Evolutionary conservation across 768 basidiomycete species (phyloP), one percentile per base, ranked within the genome.

Genomic region (Galerina marginata): DNA sequence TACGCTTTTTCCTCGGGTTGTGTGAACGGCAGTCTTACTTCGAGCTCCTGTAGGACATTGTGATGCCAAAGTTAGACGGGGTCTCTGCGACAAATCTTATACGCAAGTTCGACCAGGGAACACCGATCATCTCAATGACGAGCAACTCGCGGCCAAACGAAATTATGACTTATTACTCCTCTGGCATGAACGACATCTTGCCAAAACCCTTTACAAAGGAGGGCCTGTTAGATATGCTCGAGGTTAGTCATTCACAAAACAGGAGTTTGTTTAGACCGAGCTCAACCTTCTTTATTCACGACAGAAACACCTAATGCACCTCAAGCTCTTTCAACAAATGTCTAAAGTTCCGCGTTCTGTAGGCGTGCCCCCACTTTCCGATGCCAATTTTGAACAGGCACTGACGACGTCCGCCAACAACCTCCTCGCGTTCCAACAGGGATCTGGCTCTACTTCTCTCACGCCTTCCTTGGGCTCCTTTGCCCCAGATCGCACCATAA

Each of bases 101-200:
- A 66, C 84, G 96, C 15, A 93, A 95, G 76, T 99, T 98, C 71
- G 95, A 98, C 77, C 87, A 88, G 59, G 90, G 89, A 79, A 97
- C 96, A 43, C 96, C 96, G 4, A 98, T 99, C 72, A 97, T 99
- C 65, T 96, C 95, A 23, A 99, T 99, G 96, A 99, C 96, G 54
- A 90, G 88, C 69, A 96, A 95, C 73, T 93, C 92, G 56, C 91
- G 93, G 67, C 95, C 95, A 26, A 90, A 91, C 75, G 92, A 96
- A 74, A 90, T 96, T 62, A 88, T 96, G 86, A 92, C 89, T 7
- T 96, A 96, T 70, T 91, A 90, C 72, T 88, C 89, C 29, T 89
- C 88, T 43, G 91, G 95, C 15, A 98, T 98, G 96, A 98, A 96
- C 74, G 96, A 98, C 75, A 91, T 97, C 58, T 79, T 99, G 15